phyloP scores from a whole-genome alignment of 2,329 filamentous ascomycete species.

The Neofusicoccum umdonicola region DNA sequence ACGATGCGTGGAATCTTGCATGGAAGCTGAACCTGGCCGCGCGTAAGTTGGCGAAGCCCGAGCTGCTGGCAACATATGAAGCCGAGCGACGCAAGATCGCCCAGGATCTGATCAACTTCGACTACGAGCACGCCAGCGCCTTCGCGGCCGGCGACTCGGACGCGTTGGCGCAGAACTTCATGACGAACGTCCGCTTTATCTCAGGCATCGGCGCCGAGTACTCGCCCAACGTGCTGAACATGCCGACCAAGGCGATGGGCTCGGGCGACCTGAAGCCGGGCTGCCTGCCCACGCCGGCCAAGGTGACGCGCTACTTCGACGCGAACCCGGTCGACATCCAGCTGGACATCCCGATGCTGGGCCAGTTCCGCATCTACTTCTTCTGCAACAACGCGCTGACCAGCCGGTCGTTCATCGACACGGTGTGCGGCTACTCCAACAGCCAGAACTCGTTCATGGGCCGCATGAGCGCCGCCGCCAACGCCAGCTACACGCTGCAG shows the following conservation, averaged over 20 bases:
- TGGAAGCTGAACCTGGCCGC: slow-evolving; percentile 46
- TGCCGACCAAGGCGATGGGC: slow-evolving; percentile 50
- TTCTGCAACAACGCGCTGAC: slow-evolving; percentile 60
- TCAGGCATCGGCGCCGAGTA: slow-evolving; percentile 71
- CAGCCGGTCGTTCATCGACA: slow-evolving; percentile 57
- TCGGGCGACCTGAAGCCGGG: slow-evolving; percentile 36
- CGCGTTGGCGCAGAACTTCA: slow-evolving; percentile 66
- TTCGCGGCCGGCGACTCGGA: slow-evolving; percentile 61
- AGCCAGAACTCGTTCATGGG: slow-evolving; percentile 56
- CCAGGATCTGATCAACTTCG: slow-evolving; percentile 45
- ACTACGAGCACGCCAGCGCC: slow-evolving; percentile 50
- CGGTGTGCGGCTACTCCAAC: slow-evolving; percentile 57
- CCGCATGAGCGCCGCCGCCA: slow-evolving; percentile 58
- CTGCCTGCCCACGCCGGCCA: slow-evolving; percentile 61
- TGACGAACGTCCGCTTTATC: slow-evolving; percentile 70
- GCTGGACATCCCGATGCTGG: slow-evolving; percentile 72
- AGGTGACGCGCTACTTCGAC: slow-evolving; percentile 71
- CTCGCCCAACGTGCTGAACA: slow-evolving; percentile 61
- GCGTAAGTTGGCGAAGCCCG: slow-evolving; percentile 37
- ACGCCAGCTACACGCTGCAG: slow-evolving; percentile 60
- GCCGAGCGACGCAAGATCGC: slow-evolving; percentile 44
- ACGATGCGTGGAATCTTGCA: slow-evolving; percentile 44
- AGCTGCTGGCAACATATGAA: slow-evolving; percentile 41
- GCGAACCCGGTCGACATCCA: slow-evolving; percentile 76
- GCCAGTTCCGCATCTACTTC: slow-evolving; percentile 74